Percentiles rank a stretch among this genome's conserved stretches.
Evolutionary conservation across 371 early-diverging fungal genomes (phyloP).

Genomic region (Syncephalastrum sp.): DNA sequence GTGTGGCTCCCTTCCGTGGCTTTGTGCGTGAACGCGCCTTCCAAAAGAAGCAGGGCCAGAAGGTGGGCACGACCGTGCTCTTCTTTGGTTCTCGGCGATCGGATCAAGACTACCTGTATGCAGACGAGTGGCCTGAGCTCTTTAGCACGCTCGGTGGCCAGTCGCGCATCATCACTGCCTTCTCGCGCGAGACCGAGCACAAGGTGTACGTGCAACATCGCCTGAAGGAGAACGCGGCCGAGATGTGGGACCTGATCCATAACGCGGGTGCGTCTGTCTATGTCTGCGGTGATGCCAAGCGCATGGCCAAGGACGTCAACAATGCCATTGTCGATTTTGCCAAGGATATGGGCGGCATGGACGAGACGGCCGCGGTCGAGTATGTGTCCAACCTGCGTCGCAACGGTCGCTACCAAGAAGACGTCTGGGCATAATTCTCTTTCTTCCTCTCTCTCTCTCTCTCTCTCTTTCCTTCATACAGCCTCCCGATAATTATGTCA

Average conservation of each 20-base stretch:
- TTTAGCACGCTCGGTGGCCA: slow-evolving; percentile 50
- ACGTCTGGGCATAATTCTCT: slow-evolving; percentile 79
- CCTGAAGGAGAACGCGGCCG: slow-evolving; percentile 56
- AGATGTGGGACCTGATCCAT: slow-evolving; percentile 70
- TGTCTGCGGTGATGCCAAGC: slow-evolving; percentile 92
- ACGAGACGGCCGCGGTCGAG: slow-evolving; percentile 61
- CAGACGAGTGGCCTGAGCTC: slow-evolving; percentile 69
- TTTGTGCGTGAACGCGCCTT: slow-evolving; percentile 85
- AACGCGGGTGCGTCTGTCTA: slow-evolving; percentile 68
- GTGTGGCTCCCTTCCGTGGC: slow-evolving; percentile 91
- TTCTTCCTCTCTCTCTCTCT: no score
- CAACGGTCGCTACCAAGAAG: slow-evolving; percentile 85
- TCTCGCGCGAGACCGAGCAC: slow-evolving; percentile 71
- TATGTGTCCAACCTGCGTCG: slow-evolving; percentile 77
- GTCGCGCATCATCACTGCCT: slow-evolving; percentile 74
- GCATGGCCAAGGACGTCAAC: slow-evolving; percentile 91
- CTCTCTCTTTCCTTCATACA: no score
- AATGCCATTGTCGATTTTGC: slow-evolving; percentile 66
- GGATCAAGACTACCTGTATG: slow-evolving; percentile 82
- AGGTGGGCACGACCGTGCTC: slow-evolving; percentile 79
- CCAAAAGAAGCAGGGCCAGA: slow-evolving; percentile 36
- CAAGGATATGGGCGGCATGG: slow-evolving; percentile 58
- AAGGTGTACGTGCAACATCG: slow-evolving; percentile 88
- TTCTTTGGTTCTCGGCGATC: slow-evolving; percentile 89
- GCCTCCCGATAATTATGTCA: no score